Evolutionary conservation across 1,284 basidiomycete genomes (phyloP), one percentile per base, ranked within the genome.

Genomic region (Apiotrichum brassicae): DNA sequence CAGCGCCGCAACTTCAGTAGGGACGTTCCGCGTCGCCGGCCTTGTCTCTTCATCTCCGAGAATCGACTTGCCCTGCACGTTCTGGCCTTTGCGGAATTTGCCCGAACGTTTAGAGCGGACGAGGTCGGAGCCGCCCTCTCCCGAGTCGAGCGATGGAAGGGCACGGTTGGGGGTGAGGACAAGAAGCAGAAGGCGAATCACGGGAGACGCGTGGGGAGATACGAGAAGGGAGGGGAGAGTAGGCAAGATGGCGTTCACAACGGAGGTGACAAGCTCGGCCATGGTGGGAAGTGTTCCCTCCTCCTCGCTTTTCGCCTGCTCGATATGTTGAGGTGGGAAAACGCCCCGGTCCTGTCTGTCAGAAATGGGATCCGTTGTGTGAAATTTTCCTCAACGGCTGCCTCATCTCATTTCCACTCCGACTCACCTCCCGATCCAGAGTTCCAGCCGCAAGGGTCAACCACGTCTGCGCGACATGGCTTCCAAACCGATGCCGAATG

Each of bases 391-490:
- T n/a, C n/a, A n/a, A n/a, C n/a, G n/a, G n/a, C n/a, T n/a, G n/a
- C n/a, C n/a, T n/a, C n/a, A 28, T 12, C n/a, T 18, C 25, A 41
- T 6, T 12, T 24, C 23, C 9, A 13, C 12, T 12, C 5, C 35
- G 16, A 56, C 77, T 45, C 53, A 88, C 89, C 80, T 97, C 92
- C 62, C 91, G 79, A 41, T 82, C 79, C 22, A 92, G 74, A 0
- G 89, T 90, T 39, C 84, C 79, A n/a, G 74, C 75, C 0, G 83
- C 82, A 6, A 89, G 79, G 4, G 79, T 79, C 58, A 94, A 78
- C 56, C 93, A 75, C 0, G 90, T 94, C 70, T 95, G 91, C 58
- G 85, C 84, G 9, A 94, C 91, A 79, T 95, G 92, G 22, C 88
- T 92, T 16, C 86, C 88, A 73, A 91, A 92, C 20, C 91, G 81